phyloP scores from a whole-genome alignment of 2,329 filamentous ascomycete genomes.

The Cadophora malorum region DNA sequence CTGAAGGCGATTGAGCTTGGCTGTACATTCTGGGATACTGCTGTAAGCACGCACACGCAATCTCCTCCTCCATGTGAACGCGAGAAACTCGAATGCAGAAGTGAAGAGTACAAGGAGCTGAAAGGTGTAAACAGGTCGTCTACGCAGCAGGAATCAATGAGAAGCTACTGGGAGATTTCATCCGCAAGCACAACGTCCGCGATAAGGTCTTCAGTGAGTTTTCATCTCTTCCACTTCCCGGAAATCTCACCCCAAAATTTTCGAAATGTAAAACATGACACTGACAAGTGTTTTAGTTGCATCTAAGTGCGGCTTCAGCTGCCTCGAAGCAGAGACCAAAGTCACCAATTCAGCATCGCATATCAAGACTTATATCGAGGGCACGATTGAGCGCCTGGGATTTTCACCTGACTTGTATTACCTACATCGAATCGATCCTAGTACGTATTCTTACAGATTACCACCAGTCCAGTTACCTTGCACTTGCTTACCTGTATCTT shows the following conservation, averaged over 20 bases:
- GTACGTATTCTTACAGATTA: slow-evolving; percentile 47
- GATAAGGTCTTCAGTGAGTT: slow-evolving; percentile 50
- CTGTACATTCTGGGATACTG: slow-evolving; percentile 51
- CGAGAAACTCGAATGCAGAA: too few relatives aligned
- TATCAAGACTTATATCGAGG: slow-evolving; percentile 48
- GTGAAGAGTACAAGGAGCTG: too few relatives aligned
- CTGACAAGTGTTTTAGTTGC: slow-evolving; percentile 45
- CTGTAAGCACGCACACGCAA: slow-evolving; percentile 36
- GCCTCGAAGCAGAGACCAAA: slow-evolving; percentile 32
- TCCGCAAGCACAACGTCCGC: slow-evolving; percentile 47
- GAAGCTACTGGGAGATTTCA: slow-evolving; percentile 55
- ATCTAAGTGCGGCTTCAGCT: slow-evolving; percentile 53
- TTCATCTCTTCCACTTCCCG: too few relatives aligned
- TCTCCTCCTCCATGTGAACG: too few relatives aligned
- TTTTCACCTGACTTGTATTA: slow-evolving; percentile 52
- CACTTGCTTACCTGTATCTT: slow-evolving; percentile 12
- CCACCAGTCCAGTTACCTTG: neutral
- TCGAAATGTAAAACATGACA: too few relatives aligned
- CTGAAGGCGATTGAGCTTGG: slow-evolving; percentile 56
- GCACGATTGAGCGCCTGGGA: slow-evolving; percentile 49
- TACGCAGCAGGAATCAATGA: slow-evolving; percentile 50
- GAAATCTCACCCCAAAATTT: too few relatives aligned
- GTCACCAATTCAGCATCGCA: slow-evolving; percentile 49
- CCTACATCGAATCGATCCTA: slow-evolving; percentile 49
- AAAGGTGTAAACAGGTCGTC: slow-evolving; percentile 20